These are phyloP conservation scores for Mortierella alpina DNA, from an alignment of 192 early-diverging fungal species.

Conservation along the genomic window DNA sequence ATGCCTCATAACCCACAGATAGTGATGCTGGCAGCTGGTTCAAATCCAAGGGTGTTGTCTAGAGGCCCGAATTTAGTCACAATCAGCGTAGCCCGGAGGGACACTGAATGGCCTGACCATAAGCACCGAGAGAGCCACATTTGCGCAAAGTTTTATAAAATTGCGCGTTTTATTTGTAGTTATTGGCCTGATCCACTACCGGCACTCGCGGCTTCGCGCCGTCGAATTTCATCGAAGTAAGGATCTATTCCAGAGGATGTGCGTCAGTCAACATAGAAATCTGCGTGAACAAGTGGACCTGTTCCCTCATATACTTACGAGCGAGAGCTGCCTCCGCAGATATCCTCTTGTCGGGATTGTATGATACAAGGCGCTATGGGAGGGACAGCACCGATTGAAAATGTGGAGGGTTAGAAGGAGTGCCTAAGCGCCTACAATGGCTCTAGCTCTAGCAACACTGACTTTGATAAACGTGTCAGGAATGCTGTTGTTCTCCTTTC, in stretches of 20 bases:
- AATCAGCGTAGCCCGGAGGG: background rate
- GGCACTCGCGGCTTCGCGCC: conserved; percentile 27
- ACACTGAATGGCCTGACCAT: too few relatives aligned
- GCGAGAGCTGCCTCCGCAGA: conserved; percentile 49
- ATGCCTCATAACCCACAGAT: background rate
- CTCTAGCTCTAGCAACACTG: too few relatives aligned
- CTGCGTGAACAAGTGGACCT: background rate
- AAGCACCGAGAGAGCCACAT: too few relatives aligned
- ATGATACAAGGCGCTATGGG: conserved; percentile 48
- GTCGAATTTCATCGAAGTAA: conserved; percentile 42
- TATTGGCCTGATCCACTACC: conserved; percentile 6
- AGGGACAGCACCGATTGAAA: background rate
- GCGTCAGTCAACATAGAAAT: background rate
- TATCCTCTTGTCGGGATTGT: conserved; percentile 54
- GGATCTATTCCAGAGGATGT: conserved; percentile 20
- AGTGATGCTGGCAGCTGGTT: conserved; percentile 25
- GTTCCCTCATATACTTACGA: conserved; percentile 16
- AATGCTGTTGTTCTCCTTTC: too few relatives aligned
- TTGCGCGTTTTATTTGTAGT: background rate
- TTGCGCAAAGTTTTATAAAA: too few relatives aligned
- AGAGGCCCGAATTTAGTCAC: background rate
- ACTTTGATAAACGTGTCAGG: too few relatives aligned
- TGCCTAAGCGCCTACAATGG: too few relatives aligned
- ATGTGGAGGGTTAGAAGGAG: background rate
- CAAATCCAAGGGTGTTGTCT: conserved; percentile 18